A percentile compares a stretch with the other conserved stretches of the same genome.
phyloP scores from a whole-genome alignment of 495 filamentous ascomycete species.

The Xylaria bambusicola region DNA sequence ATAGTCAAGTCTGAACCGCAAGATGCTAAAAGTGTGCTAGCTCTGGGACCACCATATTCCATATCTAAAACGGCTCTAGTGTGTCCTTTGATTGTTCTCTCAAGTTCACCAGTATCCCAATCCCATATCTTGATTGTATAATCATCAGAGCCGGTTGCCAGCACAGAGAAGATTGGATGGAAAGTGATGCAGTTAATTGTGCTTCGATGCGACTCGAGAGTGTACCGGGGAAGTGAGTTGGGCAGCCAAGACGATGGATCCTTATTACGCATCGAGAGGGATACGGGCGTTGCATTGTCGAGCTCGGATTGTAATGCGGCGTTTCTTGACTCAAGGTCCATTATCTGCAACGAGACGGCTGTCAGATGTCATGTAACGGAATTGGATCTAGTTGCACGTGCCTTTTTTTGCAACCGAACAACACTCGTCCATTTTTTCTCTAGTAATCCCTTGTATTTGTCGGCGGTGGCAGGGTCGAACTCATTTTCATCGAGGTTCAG shows the following conservation, averaged over 20 bases:
- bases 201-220: conserved; percentile 67
- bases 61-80: conserved; percentile 74
- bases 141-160: conserved; percentile 80
- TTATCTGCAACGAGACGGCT: conserved; percentile 61
- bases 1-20: conserved; percentile 79
- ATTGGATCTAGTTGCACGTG: conserved; percentile 27
- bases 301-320: conserved; percentile 66
- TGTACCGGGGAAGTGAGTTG: conserved; percentile 60
- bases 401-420: conserved; percentile 75
- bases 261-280: conserved; percentile 66
- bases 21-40: conserved; percentile 70
- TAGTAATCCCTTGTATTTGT: conserved; percentile 73
- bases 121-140: conserved; percentile 80
- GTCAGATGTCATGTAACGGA: conserved; percentile 17
- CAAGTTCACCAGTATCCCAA: conserved; percentile 79
- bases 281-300: conserved; percentile 69
- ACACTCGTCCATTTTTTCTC: conserved; percentile 82
- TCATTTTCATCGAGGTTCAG: conserved; percentile 54
- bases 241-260: conserved; percentile 79
- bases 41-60: conserved; percentile 75
- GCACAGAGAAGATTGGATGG: conserved; percentile 75
- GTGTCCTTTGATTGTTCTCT: conserved; percentile 77
- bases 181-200: conserved; percentile 77
- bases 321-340: conserved; percentile 72
- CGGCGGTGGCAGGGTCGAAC: conserved; percentile 65